Evolutionary conservation across 768 basidiomycete genomes (phyloP), one percentile per base, ranked within the genome.

Genomic region (Auricularia heimuer): DNA sequence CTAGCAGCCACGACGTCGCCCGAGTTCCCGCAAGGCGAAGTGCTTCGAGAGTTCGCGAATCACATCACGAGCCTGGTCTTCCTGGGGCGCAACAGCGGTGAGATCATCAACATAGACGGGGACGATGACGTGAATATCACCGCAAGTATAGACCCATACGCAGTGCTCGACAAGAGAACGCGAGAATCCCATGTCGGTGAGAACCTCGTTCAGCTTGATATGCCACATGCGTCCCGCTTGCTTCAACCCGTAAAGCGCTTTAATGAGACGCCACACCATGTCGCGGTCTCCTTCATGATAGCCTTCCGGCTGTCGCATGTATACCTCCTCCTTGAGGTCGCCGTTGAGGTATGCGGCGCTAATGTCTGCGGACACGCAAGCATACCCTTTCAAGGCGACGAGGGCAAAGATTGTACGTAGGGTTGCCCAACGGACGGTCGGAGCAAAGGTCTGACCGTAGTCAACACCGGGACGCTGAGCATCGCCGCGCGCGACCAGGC

Each of bases 401-500:
- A 67, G 39, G 11, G 72, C 64, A 8, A 71, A 42, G 44, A 73
- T 54, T 1, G 66, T 54, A 3, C 69, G 68, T 39, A 71, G 65
- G 4, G 68, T 64, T 7, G 62, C 63, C 33, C 65, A 65, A n/a
- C 64, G 54, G 4, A 65, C 68, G 2, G 72, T 71, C 1, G 72
- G 71, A 3, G 74, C 61, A 54, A 71, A 73, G 1, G 70, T 71
- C 63, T 71, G 67, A 51, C 47, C 61, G 62, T 65, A 68, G 54
- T 70, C 69, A 33, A 61, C n/a, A 4, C 69, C 69, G 12, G 62
- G 63, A 2, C 68, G 61, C 65, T 75, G 11, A 79, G 65, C 0
- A 81, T 76, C 79, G 0, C 82, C 77, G 64, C 78, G 71, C 0
- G 79, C 78, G 36, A 80, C 78, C n/a, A 81, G 70, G 51, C 78